phyloP scores from a whole-genome alignment of 2,329 filamentous ascomycete genomes.

The Aspergillus sp. region DNA sequence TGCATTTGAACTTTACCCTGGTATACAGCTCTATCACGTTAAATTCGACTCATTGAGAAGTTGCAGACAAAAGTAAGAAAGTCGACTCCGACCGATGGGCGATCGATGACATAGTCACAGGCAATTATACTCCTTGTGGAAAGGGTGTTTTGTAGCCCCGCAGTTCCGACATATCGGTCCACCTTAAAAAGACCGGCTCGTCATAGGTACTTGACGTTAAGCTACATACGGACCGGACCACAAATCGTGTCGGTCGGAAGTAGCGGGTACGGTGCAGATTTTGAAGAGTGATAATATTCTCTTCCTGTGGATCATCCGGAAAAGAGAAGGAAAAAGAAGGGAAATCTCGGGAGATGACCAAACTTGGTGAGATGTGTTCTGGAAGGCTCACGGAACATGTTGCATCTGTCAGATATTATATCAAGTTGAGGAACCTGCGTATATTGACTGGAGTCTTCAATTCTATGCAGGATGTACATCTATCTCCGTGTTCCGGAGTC shows the following conservation, averaged over 20 bases:
- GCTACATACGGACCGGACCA: conserved; percentile 2
- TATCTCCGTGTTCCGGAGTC: background rate
- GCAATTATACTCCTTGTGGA: conserved; percentile 3
- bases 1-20: background rate
- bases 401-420: background rate
- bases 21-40: no score
- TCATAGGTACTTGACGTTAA: conserved; percentile 2
- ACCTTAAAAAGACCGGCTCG: conserved; percentile 9
- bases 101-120: background rate
- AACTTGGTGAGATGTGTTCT: background rate
- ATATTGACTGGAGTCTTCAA: no score
- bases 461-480: background rate
- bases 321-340: background rate
- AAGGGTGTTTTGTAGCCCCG: conserved; percentile 13
- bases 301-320: conserved; percentile 5
- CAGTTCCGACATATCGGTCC: conserved; percentile 15
- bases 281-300: background rate
- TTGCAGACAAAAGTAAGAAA: background rate
- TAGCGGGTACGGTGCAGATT: conserved; percentile 6
- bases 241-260: conserved; percentile 11
- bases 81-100: background rate
- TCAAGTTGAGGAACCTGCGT: no score
- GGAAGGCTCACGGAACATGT: conserved; percentile 8
- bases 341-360: background rate
- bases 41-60: no score